Evolutionary conservation across 202 grass and related monocot species (phyloP), one percentile per base, ranked within the genome.

Genomic region (Schoenoplectus triqueter): DNA sequence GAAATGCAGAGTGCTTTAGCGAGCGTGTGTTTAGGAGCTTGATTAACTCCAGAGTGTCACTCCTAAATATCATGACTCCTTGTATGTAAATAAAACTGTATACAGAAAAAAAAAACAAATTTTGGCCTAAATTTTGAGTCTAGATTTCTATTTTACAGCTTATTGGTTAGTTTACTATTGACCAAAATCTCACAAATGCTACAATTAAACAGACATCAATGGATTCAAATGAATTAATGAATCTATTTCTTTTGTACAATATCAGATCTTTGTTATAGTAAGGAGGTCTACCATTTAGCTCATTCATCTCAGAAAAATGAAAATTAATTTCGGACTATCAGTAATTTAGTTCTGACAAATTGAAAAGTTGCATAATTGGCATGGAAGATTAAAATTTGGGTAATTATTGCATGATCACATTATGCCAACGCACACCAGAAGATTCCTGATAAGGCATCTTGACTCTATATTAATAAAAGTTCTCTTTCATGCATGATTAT

Each of bases 21-120:
- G 78, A 88, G 18, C 64, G n/a, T 14, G 87, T 97, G 13, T 91
- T 91, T 63, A 90, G 89, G 79, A 86, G 81, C 48, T 70, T 94
- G 44, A 52, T 92, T 0, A 87, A 88, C 11, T 91, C 82, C 0
- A 88, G 92, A 55, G 92, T 97, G 2, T 85, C 85, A 0, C 48
- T 92, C 84, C 90, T 97, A 15, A 97, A 94, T 85, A 94, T 91
- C 10, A 79, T 78, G 10, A 97, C 90, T 54, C 88, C 90, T 0
- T 66, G 85, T 4, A 66, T 89, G 44, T 56, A 41, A 61, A 50
- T 5, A 52, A 74, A 11, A 13, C 3, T 52, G 19, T 54, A 59
- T 61, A 61, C n/a, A 61, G 15, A 31, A 39, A 6, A 31, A 17
- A 10, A 65, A 65, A 39, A 15, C 31, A 22, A 65, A 9, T 17